phyloP scores from a whole-genome alignment of 331 rosid species.

The Cydonia oblonga region DNA sequence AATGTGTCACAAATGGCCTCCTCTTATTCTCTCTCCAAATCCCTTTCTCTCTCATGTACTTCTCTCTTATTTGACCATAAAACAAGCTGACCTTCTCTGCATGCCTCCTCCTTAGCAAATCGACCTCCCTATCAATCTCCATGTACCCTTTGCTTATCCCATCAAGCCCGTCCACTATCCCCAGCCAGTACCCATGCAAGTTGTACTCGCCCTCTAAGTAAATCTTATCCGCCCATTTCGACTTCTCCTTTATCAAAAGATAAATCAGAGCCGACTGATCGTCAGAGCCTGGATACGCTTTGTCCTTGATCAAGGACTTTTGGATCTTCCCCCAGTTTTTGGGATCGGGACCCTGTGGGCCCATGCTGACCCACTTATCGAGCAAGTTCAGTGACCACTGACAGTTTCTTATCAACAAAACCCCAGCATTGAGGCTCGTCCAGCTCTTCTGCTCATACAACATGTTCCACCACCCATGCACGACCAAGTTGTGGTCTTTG shows the following conservation, averaged over 20 bases:
- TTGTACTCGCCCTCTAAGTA: conserved; percentile 54
- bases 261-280: conserved; percentile 82
- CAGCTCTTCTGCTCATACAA: conserved; percentile 52
- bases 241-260: conserved; percentile 33
- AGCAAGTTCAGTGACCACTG: conserved; percentile 78
- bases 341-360: conserved; percentile 56
- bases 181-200: conserved; percentile 75
- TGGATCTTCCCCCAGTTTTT: conserved; percentile 48
- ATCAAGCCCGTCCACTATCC: conserved; percentile 27
- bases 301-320: conserved; percentile 47
- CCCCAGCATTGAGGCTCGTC: conserved; percentile 88
- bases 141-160: conserved; percentile 27
- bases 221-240: conserved; percentile 58
- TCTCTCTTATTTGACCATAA: conserved; percentile 46
- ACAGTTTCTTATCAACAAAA: conserved; percentile 68
- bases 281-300: conserved; percentile 71
- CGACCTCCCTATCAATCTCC: conserved; percentile 30
- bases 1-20: conserved; percentile 78
- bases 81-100: conserved; percentile 57
- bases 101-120: conserved; percentile 52
- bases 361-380: conserved; percentile 71
- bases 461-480: conserved; percentile 64
- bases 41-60: conserved; percentile 33
- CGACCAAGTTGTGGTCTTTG: conserved; percentile 52
- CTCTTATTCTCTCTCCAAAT: conserved; percentile 35